A percentile compares a stretch with the other conserved stretches of the same genome.
Evolutionary conservation across 2,329 filamentous ascomycete genomes (phyloP).

Genomic region (Fusarium keratoplasticum): DNA sequence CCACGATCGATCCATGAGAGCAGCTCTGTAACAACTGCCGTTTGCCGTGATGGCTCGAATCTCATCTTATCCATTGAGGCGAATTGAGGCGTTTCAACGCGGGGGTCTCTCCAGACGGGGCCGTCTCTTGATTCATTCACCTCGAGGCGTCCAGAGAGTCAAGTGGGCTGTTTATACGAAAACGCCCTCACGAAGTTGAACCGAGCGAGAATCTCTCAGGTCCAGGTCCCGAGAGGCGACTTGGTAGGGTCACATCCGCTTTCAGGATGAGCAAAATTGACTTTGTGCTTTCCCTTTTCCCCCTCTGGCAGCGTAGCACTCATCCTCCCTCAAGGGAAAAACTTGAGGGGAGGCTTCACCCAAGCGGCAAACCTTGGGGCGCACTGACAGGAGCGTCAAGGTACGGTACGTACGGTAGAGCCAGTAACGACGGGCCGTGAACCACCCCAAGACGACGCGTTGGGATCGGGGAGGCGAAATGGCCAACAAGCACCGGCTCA

Average conservation of each 20-base stretch:
- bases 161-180: conserved; percentile 27
- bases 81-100: conserved; percentile 23
- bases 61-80: conserved; percentile 14
- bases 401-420: not conserved
- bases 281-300: conserved; percentile 6
- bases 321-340: conserved; percentile 4
- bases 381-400: conserved; percentile 8
- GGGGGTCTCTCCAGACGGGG: conserved; percentile 8
- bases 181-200: conserved; percentile 23
- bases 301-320: conserved; percentile 8
- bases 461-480: conserved; percentile 34
- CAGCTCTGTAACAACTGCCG: conserved; percentile 3
- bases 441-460: not conserved
- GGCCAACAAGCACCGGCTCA: conserved; percentile 20
- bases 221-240: conserved; percentile 2
- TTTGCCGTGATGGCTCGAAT: conserved; percentile 1
- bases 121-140: conserved; percentile 29
- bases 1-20: not conserved
- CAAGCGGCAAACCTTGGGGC: conserved; percentile 28
- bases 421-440: conserved; percentile 8
- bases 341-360: conserved; percentile 1
- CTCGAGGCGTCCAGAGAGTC: conserved; percentile 23
- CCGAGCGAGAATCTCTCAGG: not conserved
- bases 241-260: conserved; percentile 32
- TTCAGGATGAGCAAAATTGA: conserved; percentile 23